Conservation (phyloP, 768 basidiomycete genomes). For the Inosperma sp. region DNA sequence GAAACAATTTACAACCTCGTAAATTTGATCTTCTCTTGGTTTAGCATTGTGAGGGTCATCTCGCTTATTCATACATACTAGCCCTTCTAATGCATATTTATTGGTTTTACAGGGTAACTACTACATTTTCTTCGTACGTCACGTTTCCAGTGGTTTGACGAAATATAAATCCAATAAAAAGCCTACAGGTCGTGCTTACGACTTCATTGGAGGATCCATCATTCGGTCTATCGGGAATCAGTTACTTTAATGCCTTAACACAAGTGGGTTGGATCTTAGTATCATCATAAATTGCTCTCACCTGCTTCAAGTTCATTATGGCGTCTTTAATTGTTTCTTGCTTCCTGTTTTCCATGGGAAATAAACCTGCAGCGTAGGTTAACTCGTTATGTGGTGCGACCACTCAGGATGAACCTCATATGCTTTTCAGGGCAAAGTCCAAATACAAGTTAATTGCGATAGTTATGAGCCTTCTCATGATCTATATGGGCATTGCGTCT, state of each 20-base stretch:
- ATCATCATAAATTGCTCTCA: not conserved
- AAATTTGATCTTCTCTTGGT: slow-evolving; percentile 91
- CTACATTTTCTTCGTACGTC: slow-evolving; percentile 85
- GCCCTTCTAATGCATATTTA: not conserved
- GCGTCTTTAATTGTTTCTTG: slow-evolving; percentile 81
- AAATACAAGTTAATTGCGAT: slow-evolving; percentile 83
- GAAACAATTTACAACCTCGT: slow-evolving; percentile 87
- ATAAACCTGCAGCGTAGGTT: slow-evolving; percentile 77
- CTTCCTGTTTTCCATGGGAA: slow-evolving; percentile 95
- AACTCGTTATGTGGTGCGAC: not conserved
- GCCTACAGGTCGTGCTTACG: slow-evolving; percentile 76
- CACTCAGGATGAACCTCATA: not conserved
- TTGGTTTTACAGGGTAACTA: slow-evolving; percentile 70
- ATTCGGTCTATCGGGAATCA: slow-evolving; percentile 60
- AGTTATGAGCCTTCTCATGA: slow-evolving; percentile 69
- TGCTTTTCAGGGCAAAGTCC: slow-evolving; percentile 53
- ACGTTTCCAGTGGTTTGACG: not conserved
- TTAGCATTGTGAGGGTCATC: slow-evolving; percentile 63
- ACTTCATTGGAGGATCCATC: slow-evolving; percentile 76
- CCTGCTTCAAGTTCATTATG: slow-evolving; percentile 62
- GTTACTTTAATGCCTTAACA: slow-evolving; percentile 67
- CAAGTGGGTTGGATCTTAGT: slow-evolving; percentile 45
- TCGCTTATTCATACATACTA: too few species aligned
- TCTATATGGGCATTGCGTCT: slow-evolving; percentile 81
- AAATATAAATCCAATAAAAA: not conserved